These are phyloP conservation scores for Blastobotrys indianensis DNA, from an alignment of 1,139 yeast species.

Conservation along the genomic window DNA sequence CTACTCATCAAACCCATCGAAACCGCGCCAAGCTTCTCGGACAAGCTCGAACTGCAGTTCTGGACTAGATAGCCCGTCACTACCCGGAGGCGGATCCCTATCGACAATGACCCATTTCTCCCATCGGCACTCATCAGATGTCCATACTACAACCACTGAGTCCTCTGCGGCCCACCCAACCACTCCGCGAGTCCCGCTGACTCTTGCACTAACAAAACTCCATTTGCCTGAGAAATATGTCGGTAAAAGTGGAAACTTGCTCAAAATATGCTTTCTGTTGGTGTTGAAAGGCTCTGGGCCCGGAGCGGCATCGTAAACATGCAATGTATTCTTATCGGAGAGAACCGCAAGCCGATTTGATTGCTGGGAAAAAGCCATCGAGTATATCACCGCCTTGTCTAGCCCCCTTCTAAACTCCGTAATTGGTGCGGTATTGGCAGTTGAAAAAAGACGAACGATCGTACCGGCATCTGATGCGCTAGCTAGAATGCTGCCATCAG, in stretches of 20 bases:
- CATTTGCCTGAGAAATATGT: constrained; percentile 79
- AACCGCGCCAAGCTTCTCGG: constrained; percentile 73
- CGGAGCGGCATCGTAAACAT: constrained; percentile 51
- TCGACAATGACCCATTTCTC: constrained; percentile 73
- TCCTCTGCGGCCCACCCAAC: constrained; percentile 78
- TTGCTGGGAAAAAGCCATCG: constrained; percentile 77
- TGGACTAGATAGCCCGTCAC: constrained; percentile 18
- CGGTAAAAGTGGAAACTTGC: constrained; percentile 64
- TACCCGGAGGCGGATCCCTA: constrained; percentile 27
- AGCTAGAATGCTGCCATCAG: constrained; percentile 75
- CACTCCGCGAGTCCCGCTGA: constrained; percentile 47
- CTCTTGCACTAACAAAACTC: constrained; percentile 80
- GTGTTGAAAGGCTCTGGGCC: too few relatives aligned
- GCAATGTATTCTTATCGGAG: constrained; percentile 84
- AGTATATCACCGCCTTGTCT: constrained; percentile 73
- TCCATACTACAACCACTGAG: constrained; percentile 65
- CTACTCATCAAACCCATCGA: constrained; percentile 33
- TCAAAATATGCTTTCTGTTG: constrained; percentile 63
- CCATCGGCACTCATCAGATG: constrained; percentile 61
- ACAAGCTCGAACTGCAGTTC: constrained; percentile 51
- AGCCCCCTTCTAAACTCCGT: constrained; percentile 85
- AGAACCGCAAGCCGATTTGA: constrained; percentile 74
- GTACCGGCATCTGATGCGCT: constrained; percentile 89
- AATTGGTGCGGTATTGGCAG: constrained; percentile 63
- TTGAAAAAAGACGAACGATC: constrained; percentile 70